Evolutionary conservation across 2,329 filamentous ascomycete genomes (phyloP).

Genomic region (Talaromyces atroroseus): DNA sequence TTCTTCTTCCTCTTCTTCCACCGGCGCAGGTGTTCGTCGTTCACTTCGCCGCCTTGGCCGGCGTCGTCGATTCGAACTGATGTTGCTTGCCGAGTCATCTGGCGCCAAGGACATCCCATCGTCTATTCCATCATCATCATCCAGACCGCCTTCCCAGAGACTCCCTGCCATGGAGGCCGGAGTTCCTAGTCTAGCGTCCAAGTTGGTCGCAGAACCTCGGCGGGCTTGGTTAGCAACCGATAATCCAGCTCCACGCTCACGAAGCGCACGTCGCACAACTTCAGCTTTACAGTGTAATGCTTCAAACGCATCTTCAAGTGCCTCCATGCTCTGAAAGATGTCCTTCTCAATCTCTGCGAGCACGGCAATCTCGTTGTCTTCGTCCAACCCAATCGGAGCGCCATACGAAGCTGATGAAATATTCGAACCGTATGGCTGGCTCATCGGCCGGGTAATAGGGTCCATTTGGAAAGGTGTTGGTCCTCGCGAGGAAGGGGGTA

Average conservation of each 20-base stretch:
- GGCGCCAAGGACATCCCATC: slow-evolving; percentile 42
- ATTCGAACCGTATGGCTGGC: slow-evolving; percentile 32
- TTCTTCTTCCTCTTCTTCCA: slow-evolving; percentile 45
- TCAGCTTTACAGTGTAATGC: slow-evolving; percentile 82
- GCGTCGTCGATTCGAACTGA: slow-evolving; percentile 41
- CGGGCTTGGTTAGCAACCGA: slow-evolving; percentile 44
- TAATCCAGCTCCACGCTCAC: slow-evolving; percentile 76
- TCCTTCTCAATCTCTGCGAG: slow-evolving; percentile 88
- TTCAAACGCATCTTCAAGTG: slow-evolving; percentile 89
- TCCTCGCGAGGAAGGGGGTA: slow-evolving; percentile 30
- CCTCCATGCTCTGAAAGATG: slow-evolving; percentile 91
- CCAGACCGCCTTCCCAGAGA: slow-evolving; percentile 37
- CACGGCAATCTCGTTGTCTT: slow-evolving; percentile 86
- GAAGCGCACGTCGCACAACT: slow-evolving; percentile 67
- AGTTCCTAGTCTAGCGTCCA: slow-evolving; percentile 40
- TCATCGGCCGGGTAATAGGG: slow-evolving; percentile 38
- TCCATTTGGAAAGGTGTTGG: slow-evolving; percentile 28
- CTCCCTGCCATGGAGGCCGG: slow-evolving; percentile 31
- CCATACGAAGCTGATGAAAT: slow-evolving; percentile 53
- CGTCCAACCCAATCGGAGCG: slow-evolving; percentile 81
- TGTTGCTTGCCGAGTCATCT: slow-evolving; percentile 47
- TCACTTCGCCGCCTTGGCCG: slow-evolving; percentile 44
- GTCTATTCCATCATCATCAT: slow-evolving; percentile 40
- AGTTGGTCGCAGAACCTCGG: slow-evolving; percentile 30
- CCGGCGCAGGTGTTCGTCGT: slow-evolving; percentile 43